phyloP scores from a whole-genome alignment of 2,329 filamentous ascomycete species.

The Byssochlamys sp. region DNA sequence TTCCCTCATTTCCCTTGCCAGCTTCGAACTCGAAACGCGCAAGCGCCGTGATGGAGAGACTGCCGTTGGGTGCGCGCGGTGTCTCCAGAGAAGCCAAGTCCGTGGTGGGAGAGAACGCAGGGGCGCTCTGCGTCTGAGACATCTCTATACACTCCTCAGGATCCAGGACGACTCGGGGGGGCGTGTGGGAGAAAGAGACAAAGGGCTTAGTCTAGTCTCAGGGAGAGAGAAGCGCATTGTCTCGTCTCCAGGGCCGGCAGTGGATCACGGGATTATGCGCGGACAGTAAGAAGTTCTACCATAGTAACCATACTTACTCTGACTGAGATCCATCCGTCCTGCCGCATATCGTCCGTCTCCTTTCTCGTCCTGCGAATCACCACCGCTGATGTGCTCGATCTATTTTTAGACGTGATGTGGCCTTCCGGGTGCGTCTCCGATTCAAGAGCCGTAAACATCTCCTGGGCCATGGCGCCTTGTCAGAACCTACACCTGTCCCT shows the following conservation, averaged over 20 bases:
- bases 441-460: neutral
- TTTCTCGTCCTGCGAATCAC: neutral
- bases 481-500: neutral
- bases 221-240: neutral
- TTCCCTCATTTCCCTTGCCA: slow-evolving; percentile 67
- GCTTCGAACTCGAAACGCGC: slow-evolving; percentile 81
- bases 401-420: neutral
- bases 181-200: neutral
- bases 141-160: neutral
- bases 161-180: neutral
- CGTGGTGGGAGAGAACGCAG: slow-evolving; percentile 19
- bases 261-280: neutral
- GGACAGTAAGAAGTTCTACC: neutral
- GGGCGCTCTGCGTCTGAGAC: neutral
- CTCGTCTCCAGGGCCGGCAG: neutral
- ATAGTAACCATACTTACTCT: neutral
- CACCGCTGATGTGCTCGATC: neutral
- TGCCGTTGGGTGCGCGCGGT: slow-evolving; percentile 14
- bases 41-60: slow-evolving; percentile 48
- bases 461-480: neutral
- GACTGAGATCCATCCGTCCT: neutral
- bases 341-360: neutral
- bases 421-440: neutral
- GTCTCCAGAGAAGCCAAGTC: slow-evolving; percentile 25
- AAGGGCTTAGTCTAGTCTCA: neutral